Evolutionary conservation across 352 stramenopile species (phyloP), one percentile per base, ranked within the genome.

Genomic region (Globisporangium carolinianum): DNA sequence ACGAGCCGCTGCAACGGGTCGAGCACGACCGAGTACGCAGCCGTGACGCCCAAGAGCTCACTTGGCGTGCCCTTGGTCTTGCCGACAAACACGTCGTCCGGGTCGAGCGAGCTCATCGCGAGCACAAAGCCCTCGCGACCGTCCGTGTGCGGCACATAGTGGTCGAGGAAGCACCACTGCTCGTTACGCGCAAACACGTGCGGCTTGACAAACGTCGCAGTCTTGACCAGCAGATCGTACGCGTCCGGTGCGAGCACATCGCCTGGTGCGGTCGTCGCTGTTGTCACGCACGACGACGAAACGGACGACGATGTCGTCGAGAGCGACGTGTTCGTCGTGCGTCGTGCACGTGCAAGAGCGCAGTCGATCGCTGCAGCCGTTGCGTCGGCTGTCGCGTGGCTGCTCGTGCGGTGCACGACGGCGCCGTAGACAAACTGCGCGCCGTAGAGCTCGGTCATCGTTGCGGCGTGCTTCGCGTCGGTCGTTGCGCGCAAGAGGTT

Each of bases 51-150:
- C 46, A 74, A 69, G 37, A 81, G 55, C 35, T 78, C 67, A 11
- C 54, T 10, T 5, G 10, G 71, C 38, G 76, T 62, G 47, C 53
- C 57, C 65, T 75, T 72, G 10, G 69, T 74, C 49, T 80, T 83
- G 53, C 71, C 69, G 11, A 66, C 66, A 51, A 81, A 79, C 7
- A 84, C 72, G 51, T 81, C 69, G 52, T 84, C 74, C 35, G 74
- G 67, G 15, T 81, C 59, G 36, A 81, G 64, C 45, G 74, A 82
- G 4, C 67, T 63, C 12, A 74, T 51, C 3, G 64, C 60, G 17
- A 82, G 49, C 2, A 66, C 69, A 24, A 79, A 84, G 11, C 70
- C 63, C 4, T 65, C 62, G 6, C 17, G 37, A 41, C 24, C 18
- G 15, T 61, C 55, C 3, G 15, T 52, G 6, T 58, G 53, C 5